Evolutionary conservation across 179 eudicot genomes (phyloP).

Genomic region (Corrigiola litoralis): DNA sequence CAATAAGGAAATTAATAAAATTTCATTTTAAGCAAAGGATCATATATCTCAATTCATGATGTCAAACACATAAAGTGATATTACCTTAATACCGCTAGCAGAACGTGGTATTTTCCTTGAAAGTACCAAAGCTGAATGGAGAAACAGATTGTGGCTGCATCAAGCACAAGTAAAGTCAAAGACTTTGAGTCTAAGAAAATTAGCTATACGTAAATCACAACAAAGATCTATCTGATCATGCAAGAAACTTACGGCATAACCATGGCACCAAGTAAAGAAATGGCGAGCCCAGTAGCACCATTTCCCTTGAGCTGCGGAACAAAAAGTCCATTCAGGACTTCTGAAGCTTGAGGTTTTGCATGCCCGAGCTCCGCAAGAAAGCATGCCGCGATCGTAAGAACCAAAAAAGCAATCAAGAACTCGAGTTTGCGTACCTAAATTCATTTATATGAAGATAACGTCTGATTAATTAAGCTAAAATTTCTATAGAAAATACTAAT

Average conservation of each 20-base stretch:
- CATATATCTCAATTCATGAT: no score
- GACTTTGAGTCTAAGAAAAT: not conserved
- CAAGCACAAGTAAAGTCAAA: constrained; percentile 17
- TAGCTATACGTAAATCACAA: no score
- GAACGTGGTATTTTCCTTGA: constrained; percentile 95
- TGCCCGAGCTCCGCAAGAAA: constrained; percentile 82
- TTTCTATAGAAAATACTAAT: not conserved
- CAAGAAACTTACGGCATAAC: constrained; percentile 90
- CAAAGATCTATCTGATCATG: not conserved
- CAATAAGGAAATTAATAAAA: no score
- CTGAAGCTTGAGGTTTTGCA: constrained; percentile 75
- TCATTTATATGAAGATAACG: not conserved
- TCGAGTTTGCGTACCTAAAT: constrained; percentile 92
- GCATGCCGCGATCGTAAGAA: constrained; percentile 80
- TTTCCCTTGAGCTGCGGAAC: constrained; percentile 87
- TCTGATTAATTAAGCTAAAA: constrained; percentile 5
- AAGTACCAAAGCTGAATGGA: constrained; percentile 95
- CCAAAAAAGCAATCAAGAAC: constrained; percentile 75
- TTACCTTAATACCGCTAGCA: constrained; percentile 71
- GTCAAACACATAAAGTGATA: not conserved
- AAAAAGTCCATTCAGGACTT: constrained; percentile 79
- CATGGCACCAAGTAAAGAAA: constrained; percentile 98
- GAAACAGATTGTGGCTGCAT: constrained; percentile 95
- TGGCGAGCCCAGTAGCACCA: constrained; percentile 87
- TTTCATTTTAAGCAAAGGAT: not conserved